These are phyloP conservation scores for Mycena leptocephala DNA, from an alignment of 768 basidiomycete species.

Conservation along the genomic window DNA sequence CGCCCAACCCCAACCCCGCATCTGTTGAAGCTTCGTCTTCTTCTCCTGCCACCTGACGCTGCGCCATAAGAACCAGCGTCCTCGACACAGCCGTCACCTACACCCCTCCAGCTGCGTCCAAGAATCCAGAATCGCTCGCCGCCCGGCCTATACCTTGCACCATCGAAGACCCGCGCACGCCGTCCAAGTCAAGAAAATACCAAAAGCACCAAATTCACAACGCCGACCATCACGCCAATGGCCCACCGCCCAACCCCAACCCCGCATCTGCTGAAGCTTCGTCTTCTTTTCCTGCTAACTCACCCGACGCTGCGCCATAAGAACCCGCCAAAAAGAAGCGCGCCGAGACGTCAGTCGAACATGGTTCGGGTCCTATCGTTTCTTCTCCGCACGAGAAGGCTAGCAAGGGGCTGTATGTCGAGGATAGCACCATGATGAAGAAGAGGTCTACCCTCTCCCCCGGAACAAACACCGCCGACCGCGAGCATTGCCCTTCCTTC, in stretches of 20 bases:
- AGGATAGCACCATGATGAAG: neutral
- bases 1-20: constrained; percentile 14
- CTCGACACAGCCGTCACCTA: constrained; percentile 9
- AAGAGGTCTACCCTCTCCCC: neutral
- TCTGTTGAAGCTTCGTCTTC: neutral
- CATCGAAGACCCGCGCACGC: neutral
- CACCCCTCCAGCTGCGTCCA: constrained; percentile 21
- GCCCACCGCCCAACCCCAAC: constrained; percentile 5
- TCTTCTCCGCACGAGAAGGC: neutral
- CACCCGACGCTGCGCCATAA: neutral
- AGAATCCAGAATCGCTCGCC: neutral
- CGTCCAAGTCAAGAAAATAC: neutral
- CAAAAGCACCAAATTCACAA: constrained; percentile 35
- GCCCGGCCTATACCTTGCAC: neutral
- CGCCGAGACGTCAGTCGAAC: neutral
- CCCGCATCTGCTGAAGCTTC: neutral
- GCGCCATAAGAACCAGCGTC: too few species aligned
- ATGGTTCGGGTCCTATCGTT: neutral
- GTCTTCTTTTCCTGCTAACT: neutral
- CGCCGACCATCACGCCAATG: constrained; percentile 33
- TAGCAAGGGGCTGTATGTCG: neutral
- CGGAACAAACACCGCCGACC: too few species aligned
- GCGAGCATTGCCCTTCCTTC: too few species aligned
- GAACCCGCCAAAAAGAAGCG: neutral
- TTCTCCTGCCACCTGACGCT: too few species aligned